Evolutionary conservation across 2,329 filamentous ascomycete genomes (phyloP), one percentile per base, ranked within the genome.

Genomic region (Ilyonectria mors-panacis): DNA sequence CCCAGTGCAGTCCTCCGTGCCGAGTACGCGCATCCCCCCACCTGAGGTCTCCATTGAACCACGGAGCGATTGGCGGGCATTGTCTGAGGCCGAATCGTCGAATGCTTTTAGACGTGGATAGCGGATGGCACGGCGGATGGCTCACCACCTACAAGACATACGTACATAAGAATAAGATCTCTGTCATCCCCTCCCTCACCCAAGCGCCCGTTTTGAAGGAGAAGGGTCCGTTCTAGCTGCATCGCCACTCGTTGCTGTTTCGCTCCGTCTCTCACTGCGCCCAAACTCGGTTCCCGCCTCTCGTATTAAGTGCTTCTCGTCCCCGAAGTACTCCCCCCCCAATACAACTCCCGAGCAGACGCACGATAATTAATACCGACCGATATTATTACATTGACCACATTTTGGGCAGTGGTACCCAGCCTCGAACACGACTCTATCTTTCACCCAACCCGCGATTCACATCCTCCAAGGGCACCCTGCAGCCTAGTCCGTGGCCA

Each of bases 161-260:
- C 62, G 35, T 33, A 59, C 37, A 47, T 19, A 58, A 54, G 58
- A 55, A 64, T 65, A 65, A 65, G 50, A 53, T 26, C 42, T 65
- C 63, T 35, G 50, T 54, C 44, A 45, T 60, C 63, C 47, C 63
- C 48, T 56, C 37, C 23, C 55, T 44, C 37, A 30, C 26, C 39
- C 12, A 28, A 19, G n/a, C 56, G 42, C 63, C 35, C 44, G 42
- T 42, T 51, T 44, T 21, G 33, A 33, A 48, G 42, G 42, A 56
- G 53, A 48, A 35, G 39, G 42, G 28, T 55, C 30, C 37, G 19
- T n/a, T 35, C 30, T 23, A 23, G 28, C 28, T 64, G 61, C 53
- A 59, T 55, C 48, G 47, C 56, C 55, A 37, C 56, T 60, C 63
- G 63, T 56, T 59, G 26, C 54, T 59, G 48, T 59, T 65, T 64